Base-by-base conservation (phyloP, 495 filamentous ascomycete species). In the Neurospora hispaniola region DNA sequence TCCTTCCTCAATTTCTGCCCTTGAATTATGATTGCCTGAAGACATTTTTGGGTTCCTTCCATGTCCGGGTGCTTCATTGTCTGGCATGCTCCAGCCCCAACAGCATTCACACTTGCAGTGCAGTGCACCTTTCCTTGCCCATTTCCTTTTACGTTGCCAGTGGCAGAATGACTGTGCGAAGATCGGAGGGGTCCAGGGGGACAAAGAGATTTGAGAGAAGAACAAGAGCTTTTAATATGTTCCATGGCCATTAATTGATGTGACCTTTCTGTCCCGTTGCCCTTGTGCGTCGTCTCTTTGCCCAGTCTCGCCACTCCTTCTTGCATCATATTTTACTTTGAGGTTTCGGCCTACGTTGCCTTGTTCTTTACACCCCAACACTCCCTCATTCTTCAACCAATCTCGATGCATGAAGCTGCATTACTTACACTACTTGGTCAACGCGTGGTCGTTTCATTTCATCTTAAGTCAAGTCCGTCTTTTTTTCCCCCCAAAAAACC, bases 41-140 rank as follows among this genome's bases (percentile, higher is more conserved):
- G 54, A 14, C 54, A 66, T 66, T 66, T 66, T 66, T 18, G 54
- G 69, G 71, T 69, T 76, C 78, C 77, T 81, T 81, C 78, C 78
- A 73, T 75, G 77, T 81, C 80, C 77, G 78, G 78, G 71, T 76
- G 70, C 75, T 75, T 76, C 76, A 78, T 80, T 81, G 77, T 79
- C 70, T 75, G 54, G 54, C 54, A 66, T 66, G 27, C 54, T 35
- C 54, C 54, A 31, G 23, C 27, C 31, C 54, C 54, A 66, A 66
- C 54, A 66, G 27, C 54, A 4, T 66, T 66, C 54, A 66, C 12
- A 66, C 54, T 66, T 27, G 12, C 54, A 35, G 12, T 66, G 54
- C 27, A 38, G 27, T 66, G 54, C 54, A 66, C 27, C 35, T 35
- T 66, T 66, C 14, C 54, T 66, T 66, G 54, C 54, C 54, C 27